A percentile compares a stretch with the other conserved stretches of the same genome.
phyloP scores from a whole-genome alignment of 306 rosid genomes.

The Quercus berberidifolia region DNA sequence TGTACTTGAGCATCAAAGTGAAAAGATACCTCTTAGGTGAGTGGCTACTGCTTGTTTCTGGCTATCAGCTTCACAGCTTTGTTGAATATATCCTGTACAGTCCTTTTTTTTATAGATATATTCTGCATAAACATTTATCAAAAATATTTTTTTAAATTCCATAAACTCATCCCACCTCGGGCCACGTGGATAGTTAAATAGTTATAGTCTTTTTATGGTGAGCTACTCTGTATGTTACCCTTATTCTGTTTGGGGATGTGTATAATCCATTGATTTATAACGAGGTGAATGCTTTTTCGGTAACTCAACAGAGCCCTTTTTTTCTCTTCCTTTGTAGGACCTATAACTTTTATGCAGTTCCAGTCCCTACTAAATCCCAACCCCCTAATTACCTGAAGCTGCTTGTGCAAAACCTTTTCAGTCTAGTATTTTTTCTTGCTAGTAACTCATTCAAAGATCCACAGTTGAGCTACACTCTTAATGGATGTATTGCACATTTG shows the following conservation, averaged over 20 bases:
- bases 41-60: conserved; percentile 26
- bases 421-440: background rate
- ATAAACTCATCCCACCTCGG: background rate
- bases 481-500: background rate
- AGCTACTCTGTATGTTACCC: background rate
- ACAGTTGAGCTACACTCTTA: background rate
- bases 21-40: conserved; percentile 85
- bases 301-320: background rate
- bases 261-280: background rate
- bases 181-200: background rate
- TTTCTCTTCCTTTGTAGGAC: conserved; percentile 5
- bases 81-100: background rate
- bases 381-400: background rate
- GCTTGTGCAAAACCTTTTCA: background rate
- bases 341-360: background rate
- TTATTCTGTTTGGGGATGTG: background rate
- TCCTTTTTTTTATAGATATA: background rate
- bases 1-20: conserved; percentile 93
- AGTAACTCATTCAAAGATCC: background rate
- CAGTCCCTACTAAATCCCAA: background rate
- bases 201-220: background rate
- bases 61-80: background rate
- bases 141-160: background rate
- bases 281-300: background rate
- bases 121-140: background rate